Evolutionary conservation across 2,329 filamentous ascomycete species (phyloP), one percentile per base, ranked within the genome.

Genomic region (Podosphaera aphanis): DNA sequence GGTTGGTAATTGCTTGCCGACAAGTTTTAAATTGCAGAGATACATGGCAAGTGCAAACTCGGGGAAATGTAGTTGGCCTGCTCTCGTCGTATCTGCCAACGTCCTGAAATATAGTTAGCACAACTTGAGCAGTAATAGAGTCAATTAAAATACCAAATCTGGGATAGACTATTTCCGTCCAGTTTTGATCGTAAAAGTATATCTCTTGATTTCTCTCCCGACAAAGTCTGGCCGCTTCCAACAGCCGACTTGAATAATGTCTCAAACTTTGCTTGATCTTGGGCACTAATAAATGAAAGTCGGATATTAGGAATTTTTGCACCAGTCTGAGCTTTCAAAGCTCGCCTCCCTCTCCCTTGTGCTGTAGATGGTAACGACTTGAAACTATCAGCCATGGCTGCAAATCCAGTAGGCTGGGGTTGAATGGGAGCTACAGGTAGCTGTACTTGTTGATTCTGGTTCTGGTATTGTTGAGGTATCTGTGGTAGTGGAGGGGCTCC

Each of bases 41-140:
- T 98, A 98, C 90, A 98, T 95, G 50, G 90, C 83, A 48, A 98
- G 69, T 6, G 90, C 90, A 53, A 98, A 98, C 63, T 98, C 90
- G 37, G 90, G 90, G 59, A 98, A 98, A 59, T 94, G 80, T 27
- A 98, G 73, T 62, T 94, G 86, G 40, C 90, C 90, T 13, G 88
- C 90, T 61, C 92, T 88, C 42, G 90, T 98, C 8, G 90, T 94
- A 63, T 98, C 90, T 41, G 85, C 83, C 19, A 98, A 66, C 18
- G 84, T 84, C 84, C 82, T 88, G 52, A 31, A 13, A 45, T 8
- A 38, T 7, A 16, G 19, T 38, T n/a, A 38, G 36, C 36, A 7
- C 36, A 29, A 6, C 25, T 29, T n/a, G 11, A 29, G 25, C 11
- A 11, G 11, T 29, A 29, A 6, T 47, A 38, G 25, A 20, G 13